Evolutionary conservation across 1,284 basidiomycete genomes (phyloP).

Genomic region (Boletus sp.): DNA sequence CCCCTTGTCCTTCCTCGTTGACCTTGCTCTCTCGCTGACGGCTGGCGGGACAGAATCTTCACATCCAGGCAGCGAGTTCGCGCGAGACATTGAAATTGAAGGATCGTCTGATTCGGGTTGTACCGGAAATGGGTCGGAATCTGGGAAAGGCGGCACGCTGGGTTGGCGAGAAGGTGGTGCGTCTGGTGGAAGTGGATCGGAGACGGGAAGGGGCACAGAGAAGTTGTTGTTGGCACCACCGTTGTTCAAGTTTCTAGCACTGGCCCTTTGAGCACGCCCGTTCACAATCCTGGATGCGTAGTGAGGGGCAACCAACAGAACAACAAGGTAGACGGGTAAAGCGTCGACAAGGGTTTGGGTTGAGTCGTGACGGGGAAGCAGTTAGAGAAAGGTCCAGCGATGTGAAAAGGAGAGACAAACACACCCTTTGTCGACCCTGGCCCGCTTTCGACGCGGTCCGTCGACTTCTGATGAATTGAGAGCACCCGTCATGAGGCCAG

Average conservation of each 20-base stretch:
- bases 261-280: constrained; percentile 70
- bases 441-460: constrained; percentile 65
- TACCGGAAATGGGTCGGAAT: constrained; percentile 42
- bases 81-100: constrained; percentile 48
- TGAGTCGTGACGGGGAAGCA: constrained; percentile 15
- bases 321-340: constrained; percentile 17
- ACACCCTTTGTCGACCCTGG: constrained; percentile 67
- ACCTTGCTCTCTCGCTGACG: constrained; percentile 35
- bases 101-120: constrained; percentile 50
- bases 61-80: constrained; percentile 52
- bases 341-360: constrained; percentile 26
- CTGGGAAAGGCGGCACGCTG: constrained; percentile 36
- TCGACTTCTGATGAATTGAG: constrained; percentile 55
- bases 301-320: constrained; percentile 10
- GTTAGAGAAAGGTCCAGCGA: constrained; percentile 19
- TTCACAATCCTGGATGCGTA: constrained; percentile 44
- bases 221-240: constrained; percentile 25
- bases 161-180: constrained; percentile 35
- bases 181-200: constrained; percentile 37
- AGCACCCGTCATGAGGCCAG: constrained; percentile 62
- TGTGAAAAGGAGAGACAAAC: constrained; percentile 32
- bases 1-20: constrained; percentile 46
- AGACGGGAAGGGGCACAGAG: constrained; percentile 31
- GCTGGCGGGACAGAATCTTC: constrained; percentile 38
- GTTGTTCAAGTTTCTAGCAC: constrained; percentile 62